These are phyloP conservation scores for barrel medic (Medicago truncatula) DNA, from an alignment of 306 rosid species.

Conservation along the genomic window MtrunA17r5.0-ANR NC_053042.1:141501-142000, in stretches of 20 bases:
- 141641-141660: constrained; percentile 82
- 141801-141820: constrained; percentile 18
- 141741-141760: constrained; percentile 2
- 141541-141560: constrained; percentile 1
- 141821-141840: constrained; percentile 27
- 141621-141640: constrained; percentile 62
- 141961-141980: constrained; percentile 29
- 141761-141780: constrained; percentile 35
- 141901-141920: constrained; percentile 88
- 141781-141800: constrained; percentile 10
- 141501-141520: constrained; percentile 31
- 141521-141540: constrained; percentile 3
- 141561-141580: constrained; percentile 17
- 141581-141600: constrained; percentile 89
- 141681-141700: constrained; percentile 93
- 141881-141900: constrained; percentile 89
- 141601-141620: constrained; percentile 84
- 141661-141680: constrained; percentile 87
- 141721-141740: constrained; percentile 42
- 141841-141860: constrained; percentile 11
- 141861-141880: constrained; percentile 59
- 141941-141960: constrained; percentile 45
- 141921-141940: constrained; percentile 90
- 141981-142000: constrained; percentile 30
- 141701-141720: constrained; percentile 59